Conservation (phyloP, 2,329 filamentous ascomycete genomes). For the Colletotrichum sp. region DNA sequence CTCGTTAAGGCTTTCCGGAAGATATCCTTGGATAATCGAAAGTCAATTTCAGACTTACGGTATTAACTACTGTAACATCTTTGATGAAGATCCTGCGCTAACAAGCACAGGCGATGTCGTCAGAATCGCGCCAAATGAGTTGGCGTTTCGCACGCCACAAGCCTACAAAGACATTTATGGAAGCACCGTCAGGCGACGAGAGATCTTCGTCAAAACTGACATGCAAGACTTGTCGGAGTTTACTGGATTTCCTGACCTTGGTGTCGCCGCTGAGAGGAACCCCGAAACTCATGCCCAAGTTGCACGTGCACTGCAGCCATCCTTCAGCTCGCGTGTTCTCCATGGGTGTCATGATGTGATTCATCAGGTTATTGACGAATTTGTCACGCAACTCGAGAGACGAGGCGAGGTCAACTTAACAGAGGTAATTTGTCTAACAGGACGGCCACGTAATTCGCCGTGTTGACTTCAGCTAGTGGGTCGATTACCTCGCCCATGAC, state of each 20-base stretch:
- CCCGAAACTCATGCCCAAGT: background rate
- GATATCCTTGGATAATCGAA: background rate
- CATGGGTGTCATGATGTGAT: background rate
- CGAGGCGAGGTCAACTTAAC: background rate
- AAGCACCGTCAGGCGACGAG: background rate
- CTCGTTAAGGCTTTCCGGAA: background rate
- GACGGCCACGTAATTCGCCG: background rate
- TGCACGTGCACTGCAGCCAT: background rate
- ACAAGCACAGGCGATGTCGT: background rate
- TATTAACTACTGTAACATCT: fast-evolving
- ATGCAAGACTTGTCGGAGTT: background rate
- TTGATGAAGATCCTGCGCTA: background rate
- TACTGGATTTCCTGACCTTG: background rate
- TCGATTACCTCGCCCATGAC: background rate
- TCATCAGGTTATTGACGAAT: background rate
- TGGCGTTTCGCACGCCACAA: background rate
- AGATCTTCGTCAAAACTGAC: background rate
- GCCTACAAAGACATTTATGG: background rate
- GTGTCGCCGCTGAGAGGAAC: background rate
- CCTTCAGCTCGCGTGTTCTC: background rate
- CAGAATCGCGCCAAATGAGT: background rate
- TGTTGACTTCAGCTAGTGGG: background rate
- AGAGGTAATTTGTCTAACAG: background rate
- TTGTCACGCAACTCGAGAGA: background rate
- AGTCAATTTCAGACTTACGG: background rate